Evolutionary conservation across 2,329 filamentous ascomycete genomes (phyloP).

Genomic region (Calonectria multiphialidica): DNA sequence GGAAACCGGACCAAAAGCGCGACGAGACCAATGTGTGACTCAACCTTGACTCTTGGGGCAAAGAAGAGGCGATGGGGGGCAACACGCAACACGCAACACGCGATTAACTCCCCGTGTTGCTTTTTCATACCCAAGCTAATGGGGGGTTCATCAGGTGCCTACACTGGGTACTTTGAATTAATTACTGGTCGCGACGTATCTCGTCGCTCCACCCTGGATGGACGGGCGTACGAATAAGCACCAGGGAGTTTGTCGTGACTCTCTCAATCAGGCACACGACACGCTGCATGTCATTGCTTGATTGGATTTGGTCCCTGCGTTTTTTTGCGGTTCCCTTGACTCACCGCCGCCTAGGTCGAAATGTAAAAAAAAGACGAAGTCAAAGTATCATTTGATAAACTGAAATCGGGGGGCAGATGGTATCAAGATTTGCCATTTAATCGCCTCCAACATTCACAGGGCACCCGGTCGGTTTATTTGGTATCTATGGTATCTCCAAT

Average conservation of each 20-base stretch:
- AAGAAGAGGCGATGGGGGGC: slow-evolving; percentile 13
- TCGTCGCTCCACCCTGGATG: background rate
- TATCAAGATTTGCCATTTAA: too few relatives aligned
- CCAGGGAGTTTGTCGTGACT: slow-evolving; percentile 35
- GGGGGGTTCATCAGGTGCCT: background rate
- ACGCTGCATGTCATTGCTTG: slow-evolving; percentile 18
- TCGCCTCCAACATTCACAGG: too few relatives aligned
- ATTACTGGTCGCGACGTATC: background rate
- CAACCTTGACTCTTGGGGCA: slow-evolving; percentile 2
- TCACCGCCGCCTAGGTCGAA: slow-evolving; percentile 8
- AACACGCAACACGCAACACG: background rate
- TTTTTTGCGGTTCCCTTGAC: slow-evolving; percentile 12
- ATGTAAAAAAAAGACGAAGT: background rate
- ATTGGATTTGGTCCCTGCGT: slow-evolving; percentile 9
- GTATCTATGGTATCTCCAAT: too few relatives aligned
- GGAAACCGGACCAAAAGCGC: background rate
- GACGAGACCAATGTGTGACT: slow-evolving; percentile 16
- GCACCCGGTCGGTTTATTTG: too few relatives aligned
- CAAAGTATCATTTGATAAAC: background rate
- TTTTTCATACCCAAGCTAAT: slow-evolving; percentile 5
- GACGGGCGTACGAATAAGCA: slow-evolving; percentile 30
- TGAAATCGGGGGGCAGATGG: too few relatives aligned
- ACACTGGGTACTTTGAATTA: background rate
- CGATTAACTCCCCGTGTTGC: slow-evolving; percentile 1
- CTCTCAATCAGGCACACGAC: slow-evolving; percentile 33